Base-by-base conservation (phyloP, 2,329 filamentous ascomycete genomes). In the Capronia epimyces region DNA sequence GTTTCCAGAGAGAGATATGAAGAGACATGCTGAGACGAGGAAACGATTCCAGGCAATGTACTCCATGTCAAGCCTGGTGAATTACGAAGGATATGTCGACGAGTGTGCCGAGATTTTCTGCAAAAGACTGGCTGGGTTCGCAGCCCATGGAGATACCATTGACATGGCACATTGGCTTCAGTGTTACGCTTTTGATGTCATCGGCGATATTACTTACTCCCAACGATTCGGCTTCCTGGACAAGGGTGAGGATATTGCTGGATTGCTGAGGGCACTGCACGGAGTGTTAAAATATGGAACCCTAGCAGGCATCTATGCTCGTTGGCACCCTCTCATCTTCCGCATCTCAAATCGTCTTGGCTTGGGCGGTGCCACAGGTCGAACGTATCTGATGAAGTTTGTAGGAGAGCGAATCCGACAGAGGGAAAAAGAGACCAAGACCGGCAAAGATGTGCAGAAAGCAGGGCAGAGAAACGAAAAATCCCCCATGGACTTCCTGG, bases 111-210 rank as follows among this genome's bases (percentile, higher is more conserved):
- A 70, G 10, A 52, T 77, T 0, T 69, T 78, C 18, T 49, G 60
- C 1, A 54, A 63, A 21, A 62, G 67, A 1, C 63, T 78, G 25
- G 46, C 36, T 1, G 70, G 74, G 48, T 65, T 71, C 9, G 67
- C 71, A 1, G 44, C 53, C 0, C 46, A 51, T 0, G 59, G 60
- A 0, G 13, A 63, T 2, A 46, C 53, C 0, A 56, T 78, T 2
- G 66, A 79, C 52, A 7, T 62, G 52, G 60, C 36, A 1, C 48
- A 56, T 41, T 89, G 86, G 86, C 70, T 90, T 50, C 86, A 90
- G 62, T 89, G 83, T 64, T 89, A 87, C 60, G 87, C 87, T 0
- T 90, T 90, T 62, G 87, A 90, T 63, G 86, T 89, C 12, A 89
- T 61, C 36, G 59, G 57, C 13, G 51, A 58, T 18, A 58, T 61